phyloP scores from a whole-genome alignment of 2,329 filamentous ascomycete species.

The Mycosphaerella sp. region DNA sequence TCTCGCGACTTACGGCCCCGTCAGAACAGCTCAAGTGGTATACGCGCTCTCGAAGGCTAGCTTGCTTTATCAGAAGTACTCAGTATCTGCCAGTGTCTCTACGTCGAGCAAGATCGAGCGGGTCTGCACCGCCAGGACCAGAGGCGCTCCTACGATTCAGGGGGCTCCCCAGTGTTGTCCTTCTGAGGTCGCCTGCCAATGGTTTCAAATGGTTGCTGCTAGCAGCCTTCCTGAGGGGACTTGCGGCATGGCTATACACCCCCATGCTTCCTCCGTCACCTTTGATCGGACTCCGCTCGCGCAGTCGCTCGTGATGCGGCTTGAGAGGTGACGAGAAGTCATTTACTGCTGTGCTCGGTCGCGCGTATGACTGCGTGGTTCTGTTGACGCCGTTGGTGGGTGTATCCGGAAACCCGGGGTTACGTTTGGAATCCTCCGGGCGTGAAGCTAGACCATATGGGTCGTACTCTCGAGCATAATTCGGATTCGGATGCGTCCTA shows the following conservation, averaged over 20 bases:
- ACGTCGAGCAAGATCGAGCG: slow-evolving; percentile 16
- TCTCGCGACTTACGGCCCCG: too few relatives aligned
- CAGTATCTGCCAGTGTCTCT: slow-evolving; percentile 29
- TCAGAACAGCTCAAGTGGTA: too few relatives aligned
- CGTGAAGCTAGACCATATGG: slow-evolving; percentile 47
- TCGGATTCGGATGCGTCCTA: slow-evolving; percentile 73
- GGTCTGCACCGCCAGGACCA: slow-evolving; percentile 16
- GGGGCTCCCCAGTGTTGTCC: slow-evolving; percentile 33
- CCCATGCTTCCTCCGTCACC: slow-evolving; percentile 73
- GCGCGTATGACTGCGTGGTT: slow-evolving; percentile 34
- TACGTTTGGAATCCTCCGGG: slow-evolving; percentile 16
- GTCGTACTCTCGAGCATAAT: slow-evolving; percentile 62
- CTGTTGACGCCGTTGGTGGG: slow-evolving; percentile 23
- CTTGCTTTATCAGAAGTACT: not conserved
- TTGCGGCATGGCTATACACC: slow-evolving; percentile 70
- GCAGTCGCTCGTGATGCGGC: slow-evolving; percentile 37
- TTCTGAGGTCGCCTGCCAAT: slow-evolving; percentile 19
- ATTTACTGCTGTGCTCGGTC: slow-evolving; percentile 30
- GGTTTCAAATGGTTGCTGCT: slow-evolving; percentile 49
- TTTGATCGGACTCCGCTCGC: slow-evolving; percentile 47
- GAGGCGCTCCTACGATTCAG: slow-evolving; percentile 41
- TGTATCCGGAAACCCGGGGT: slow-evolving; percentile 17
- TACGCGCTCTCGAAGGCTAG: too few relatives aligned
- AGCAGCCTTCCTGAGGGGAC: slow-evolving; percentile 72
- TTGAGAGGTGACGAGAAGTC: slow-evolving; percentile 45